A percentile compares a stretch with the other conserved stretches of the same genome.
These are phyloP conservation scores for Emmonsia crescens DNA, from an alignment of 2,329 filamentous ascomycete species.

Conservation along the genomic window DNA sequence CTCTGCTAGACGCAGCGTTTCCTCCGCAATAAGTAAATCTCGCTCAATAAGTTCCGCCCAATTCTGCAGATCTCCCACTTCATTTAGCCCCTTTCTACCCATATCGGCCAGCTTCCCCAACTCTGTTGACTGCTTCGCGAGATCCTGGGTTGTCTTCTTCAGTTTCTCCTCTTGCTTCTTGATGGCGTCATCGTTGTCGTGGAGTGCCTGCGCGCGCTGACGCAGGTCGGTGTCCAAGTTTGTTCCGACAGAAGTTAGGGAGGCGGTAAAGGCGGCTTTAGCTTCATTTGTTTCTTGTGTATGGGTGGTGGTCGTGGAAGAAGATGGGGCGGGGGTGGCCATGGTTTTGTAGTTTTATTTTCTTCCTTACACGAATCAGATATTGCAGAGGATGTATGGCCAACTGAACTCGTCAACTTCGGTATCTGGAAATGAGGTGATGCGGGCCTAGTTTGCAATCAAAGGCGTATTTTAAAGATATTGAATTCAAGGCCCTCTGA, in stretches of 20 bases:
- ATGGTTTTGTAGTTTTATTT: slow-evolving; percentile 2
- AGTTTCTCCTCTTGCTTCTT: slow-evolving; percentile 46
- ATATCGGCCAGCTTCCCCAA: slow-evolving; percentile 45
- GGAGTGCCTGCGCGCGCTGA: slow-evolving; percentile 45
- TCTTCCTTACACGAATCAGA: background rate
- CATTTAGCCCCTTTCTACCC: slow-evolving; percentile 47
- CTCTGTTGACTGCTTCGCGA: slow-evolving; percentile 44
- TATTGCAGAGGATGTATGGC: background rate
- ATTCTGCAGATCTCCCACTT: slow-evolving; percentile 55
- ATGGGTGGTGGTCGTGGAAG: slow-evolving; percentile 9
- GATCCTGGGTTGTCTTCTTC: slow-evolving; percentile 37
- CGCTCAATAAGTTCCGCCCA: slow-evolving; percentile 52
- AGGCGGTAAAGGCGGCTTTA: slow-evolving; percentile 34
- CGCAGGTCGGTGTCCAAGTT: slow-evolving; percentile 44
- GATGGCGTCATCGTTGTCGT: slow-evolving; percentile 44
- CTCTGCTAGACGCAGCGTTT: slow-evolving; percentile 30
- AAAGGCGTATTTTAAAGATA: background rate
- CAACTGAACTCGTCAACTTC: background rate
- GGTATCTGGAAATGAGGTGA: background rate
- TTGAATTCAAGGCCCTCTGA: too few species aligned
- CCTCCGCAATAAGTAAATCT: slow-evolving; percentile 36
- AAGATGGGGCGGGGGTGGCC: slow-evolving; percentile 1
- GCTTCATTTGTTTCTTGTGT: slow-evolving; percentile 32
- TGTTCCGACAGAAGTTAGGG: slow-evolving; percentile 33
- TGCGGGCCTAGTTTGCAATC: background rate